Base-by-base conservation (phyloP, 192 early-diverging fungal species). In the Coemansia sp. region DNA sequence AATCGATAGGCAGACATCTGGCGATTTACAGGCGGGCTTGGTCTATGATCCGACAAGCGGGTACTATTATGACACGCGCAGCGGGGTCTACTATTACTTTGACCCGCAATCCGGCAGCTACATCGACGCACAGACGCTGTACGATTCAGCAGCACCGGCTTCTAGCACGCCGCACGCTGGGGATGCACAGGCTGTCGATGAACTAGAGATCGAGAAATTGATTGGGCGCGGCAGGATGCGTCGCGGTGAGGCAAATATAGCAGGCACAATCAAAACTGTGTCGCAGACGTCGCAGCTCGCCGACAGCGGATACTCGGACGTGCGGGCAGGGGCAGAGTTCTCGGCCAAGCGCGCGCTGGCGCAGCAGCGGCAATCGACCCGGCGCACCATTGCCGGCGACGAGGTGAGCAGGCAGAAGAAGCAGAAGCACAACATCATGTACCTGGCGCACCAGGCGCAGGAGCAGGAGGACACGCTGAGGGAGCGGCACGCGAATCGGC, bases 341-440 rank as follows among this genome's bases (percentile, higher is more conserved):
- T 27, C 62, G 5, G 58, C 58, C 12, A 56, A 58, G 42, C 69
- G 51, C 19, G 50, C 59, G 23, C 54, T 53, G 1, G 59, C 65
- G 31, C 44, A 48, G n/a, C 66, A 51, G 50, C 45, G 58, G 31
- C 53, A 54, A 22, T 43, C 44, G 33, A 67, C 65, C 11, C 57
- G 63, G 38, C 56, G 31, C 8, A 35, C 49, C 16, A 68, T 78
- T 55, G 65, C 48, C 10, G 12, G 54, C 27, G 45, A 56, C n/a
- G 56, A 54, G 21, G 59, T 68, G 2, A 78, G 73, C 47, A 70
- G 72, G 32, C 63, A 65, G 56, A 87, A 90, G 62, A 89, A 87
- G 59, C 83, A 83, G 33, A 89, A 86, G 56, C 84, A 91, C 73
- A 92, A 92, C 56, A 83, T 91, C 56, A 86, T 91, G 85, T 88